These are phyloP conservation scores for Gamsiella multidivaricata DNA, from an alignment of 192 early-diverging fungal species.

Conservation along the genomic window DNA sequence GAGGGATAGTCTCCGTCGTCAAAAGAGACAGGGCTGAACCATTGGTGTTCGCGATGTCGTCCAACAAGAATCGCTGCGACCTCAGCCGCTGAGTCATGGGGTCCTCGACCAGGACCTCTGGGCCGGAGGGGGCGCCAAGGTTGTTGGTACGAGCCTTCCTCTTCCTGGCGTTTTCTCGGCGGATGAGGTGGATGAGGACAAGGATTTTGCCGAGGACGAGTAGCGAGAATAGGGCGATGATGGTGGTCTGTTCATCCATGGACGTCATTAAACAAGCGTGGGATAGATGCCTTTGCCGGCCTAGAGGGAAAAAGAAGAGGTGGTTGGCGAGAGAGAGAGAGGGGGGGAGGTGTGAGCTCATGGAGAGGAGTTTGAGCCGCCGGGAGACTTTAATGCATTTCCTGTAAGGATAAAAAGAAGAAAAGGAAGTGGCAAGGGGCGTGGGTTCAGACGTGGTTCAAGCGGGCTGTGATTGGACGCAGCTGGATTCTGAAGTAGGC, in stretches of 20 bases:
- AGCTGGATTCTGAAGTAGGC: too few relatives aligned
- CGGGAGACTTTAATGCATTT: too few relatives aligned
- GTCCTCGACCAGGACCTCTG: background rate
- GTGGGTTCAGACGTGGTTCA: too few relatives aligned
- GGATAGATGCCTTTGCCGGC: too few relatives aligned
- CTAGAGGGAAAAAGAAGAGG: too few relatives aligned
- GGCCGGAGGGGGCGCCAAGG: background rate
- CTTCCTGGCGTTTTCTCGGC: background rate
- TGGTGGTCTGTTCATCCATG: background rate
- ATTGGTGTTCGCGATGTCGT: background rate
- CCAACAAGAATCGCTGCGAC: background rate
- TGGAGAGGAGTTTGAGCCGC: too few relatives aligned
- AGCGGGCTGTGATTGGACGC: too few relatives aligned
- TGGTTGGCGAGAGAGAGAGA: too few relatives aligned
- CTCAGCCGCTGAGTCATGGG: conserved; percentile 8
- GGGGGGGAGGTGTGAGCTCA: too few relatives aligned
- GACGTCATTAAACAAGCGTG: background rate
- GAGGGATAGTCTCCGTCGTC: background rate
- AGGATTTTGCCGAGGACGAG: background rate
- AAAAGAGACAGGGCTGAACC: background rate
- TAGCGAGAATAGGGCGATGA: conserved; percentile 2
- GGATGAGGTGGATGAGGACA: background rate
- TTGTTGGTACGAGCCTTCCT: background rate
- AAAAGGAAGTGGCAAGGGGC: too few relatives aligned
- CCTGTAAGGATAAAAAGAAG: too few relatives aligned